phyloP scores from a whole-genome alignment of 2,329 filamentous ascomycete species.

The Sporothrix curviconia region DNA sequence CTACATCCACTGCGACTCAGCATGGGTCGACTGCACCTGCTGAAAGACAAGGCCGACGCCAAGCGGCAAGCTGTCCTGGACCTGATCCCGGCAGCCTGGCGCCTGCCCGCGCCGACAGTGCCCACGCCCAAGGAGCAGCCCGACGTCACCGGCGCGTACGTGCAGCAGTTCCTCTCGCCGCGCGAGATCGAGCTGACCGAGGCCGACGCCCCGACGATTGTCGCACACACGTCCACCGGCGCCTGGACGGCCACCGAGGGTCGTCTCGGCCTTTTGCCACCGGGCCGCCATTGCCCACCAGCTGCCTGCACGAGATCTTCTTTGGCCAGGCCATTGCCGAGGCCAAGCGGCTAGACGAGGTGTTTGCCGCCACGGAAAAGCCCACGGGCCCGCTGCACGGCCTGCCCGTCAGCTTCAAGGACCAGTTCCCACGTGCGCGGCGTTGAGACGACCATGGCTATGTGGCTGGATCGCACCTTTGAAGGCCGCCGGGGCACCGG shows the following conservation, averaged over 20 bases:
- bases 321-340: slow-evolving; percentile 28
- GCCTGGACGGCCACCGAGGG: slow-evolving; percentile 8
- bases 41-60: slow-evolving; percentile 11
- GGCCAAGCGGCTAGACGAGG: slow-evolving; percentile 29
- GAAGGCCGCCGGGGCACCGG: slow-evolving; percentile 15
- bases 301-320: slow-evolving; percentile 38
- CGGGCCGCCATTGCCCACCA: slow-evolving; percentile 17
- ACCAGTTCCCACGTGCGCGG: slow-evolving; percentile 40
- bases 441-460: slow-evolving; percentile 31
- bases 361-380: slow-evolving; percentile 24
- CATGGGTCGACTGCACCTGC: slow-evolving; percentile 10
- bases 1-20: not conserved
- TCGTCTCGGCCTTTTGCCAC: slow-evolving; percentile 16
- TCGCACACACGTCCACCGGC: slow-evolving; percentile 7
- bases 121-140: slow-evolving; percentile 4
- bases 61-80: slow-evolving; percentile 13
- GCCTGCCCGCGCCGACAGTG: slow-evolving; percentile 7
- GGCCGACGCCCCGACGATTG: not conserved
- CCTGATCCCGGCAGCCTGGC: slow-evolving; percentile 10
- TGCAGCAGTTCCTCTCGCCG: slow-evolving; percentile 8
- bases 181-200: slow-evolving; percentile 14
- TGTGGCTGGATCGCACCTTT: slow-evolving; percentile 13
- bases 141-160: slow-evolving; percentile 12
- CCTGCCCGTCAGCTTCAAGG: slow-evolving; percentile 44
- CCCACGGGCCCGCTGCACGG: slow-evolving; percentile 33